Evolutionary conservation across 352 stramenopile species (phyloP), one percentile per base, ranked within the genome.

Genomic region (Phytophthora cajani): DNA sequence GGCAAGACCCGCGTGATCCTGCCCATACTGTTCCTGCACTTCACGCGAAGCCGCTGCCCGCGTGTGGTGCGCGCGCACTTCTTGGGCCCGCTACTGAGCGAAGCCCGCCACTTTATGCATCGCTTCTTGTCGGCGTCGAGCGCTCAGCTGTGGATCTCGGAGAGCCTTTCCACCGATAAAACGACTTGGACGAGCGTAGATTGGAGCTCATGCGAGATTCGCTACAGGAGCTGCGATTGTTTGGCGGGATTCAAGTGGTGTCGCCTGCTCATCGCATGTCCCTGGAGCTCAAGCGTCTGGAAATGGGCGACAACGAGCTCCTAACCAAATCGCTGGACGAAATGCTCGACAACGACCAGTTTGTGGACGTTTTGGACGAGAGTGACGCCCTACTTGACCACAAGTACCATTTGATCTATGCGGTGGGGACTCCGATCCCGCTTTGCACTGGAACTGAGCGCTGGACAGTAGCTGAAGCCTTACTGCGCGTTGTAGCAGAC

Each of bases 371-470:
- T 9, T 75, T 97, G 23, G 93, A 98, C 75, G 90, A 98, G 52
- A 84, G 78, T 40, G 91, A 98, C 69, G 93, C 93, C 6, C 57
- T 98, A 11, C 79, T 98, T 0, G 81, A 93, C 25, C 85, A 97
- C 73, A 84, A 84, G 11, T 97, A 95, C 53, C 91, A 97, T 47
- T 82, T 97, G 12, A 80, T 97, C 27, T 97, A 98, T 64, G 88
- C 91, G 1, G 80, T 95, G 5, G 91, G 91, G 0, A 65, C 47
- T 2, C 67, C 82, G 2, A 66, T 71, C 5, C 60, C 61, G 3
- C 82, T 97, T 9, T 79, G 79, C 19, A 73, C 62, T 49, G 86
- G 86, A 3, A 58, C 74, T 12, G 62, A 82, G 27, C 75, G 91
- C 33, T 94, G 84, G 79, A 70, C 77, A 7, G 79, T 68, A 21